A percentile compares a stretch with the other conserved stretches of the same genome.
Evolutionary conservation across 2,329 filamentous ascomycete species (phyloP).

Genomic region (Microthyrium microscopicum): DNA sequence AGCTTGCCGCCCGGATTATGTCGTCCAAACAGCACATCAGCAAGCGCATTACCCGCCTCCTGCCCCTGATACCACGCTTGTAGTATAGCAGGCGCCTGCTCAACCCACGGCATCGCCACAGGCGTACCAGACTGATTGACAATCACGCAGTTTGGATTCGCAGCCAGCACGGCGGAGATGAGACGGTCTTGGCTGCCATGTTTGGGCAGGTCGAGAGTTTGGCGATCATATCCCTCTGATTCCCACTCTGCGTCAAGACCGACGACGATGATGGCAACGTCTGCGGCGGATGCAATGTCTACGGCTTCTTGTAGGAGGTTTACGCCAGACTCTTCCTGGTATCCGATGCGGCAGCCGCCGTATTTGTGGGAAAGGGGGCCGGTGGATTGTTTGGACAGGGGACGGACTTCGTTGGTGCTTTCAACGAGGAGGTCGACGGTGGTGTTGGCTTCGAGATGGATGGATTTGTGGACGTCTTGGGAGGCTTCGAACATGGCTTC

Average conservation of each 20-base stretch:
- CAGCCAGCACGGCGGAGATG: constrained; percentile 45
- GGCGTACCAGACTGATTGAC: constrained; percentile 65
- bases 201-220: constrained; percentile 42
- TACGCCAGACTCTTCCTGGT: constrained; percentile 51
- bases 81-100: constrained; percentile 46
- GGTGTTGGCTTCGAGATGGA: constrained; percentile 41
- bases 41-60: constrained; percentile 66
- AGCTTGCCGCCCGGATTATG: constrained; percentile 61
- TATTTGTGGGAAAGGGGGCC: constrained; percentile 48
- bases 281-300: constrained; percentile 47
- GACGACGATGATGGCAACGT: constrained; percentile 63
- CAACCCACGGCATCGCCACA: constrained; percentile 52
- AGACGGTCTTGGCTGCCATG: constrained; percentile 43
- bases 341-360: constrained; percentile 55
- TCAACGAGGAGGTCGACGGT: constrained; percentile 46
- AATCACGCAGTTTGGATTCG: constrained; percentile 51
- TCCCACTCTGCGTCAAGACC: constrained; percentile 68
- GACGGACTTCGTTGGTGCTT: constrained; percentile 50
- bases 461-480: constrained; percentile 43
- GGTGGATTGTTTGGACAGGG: constrained; percentile 41
- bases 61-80: constrained; percentile 81
- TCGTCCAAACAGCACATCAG: constrained; percentile 58
- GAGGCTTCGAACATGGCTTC: constrained; percentile 58
- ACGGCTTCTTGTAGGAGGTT: constrained; percentile 40
- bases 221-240: constrained; percentile 50